Evolutionary conservation across 768 basidiomycete genomes (phyloP).

Genomic region (Russula foetens): DNA sequence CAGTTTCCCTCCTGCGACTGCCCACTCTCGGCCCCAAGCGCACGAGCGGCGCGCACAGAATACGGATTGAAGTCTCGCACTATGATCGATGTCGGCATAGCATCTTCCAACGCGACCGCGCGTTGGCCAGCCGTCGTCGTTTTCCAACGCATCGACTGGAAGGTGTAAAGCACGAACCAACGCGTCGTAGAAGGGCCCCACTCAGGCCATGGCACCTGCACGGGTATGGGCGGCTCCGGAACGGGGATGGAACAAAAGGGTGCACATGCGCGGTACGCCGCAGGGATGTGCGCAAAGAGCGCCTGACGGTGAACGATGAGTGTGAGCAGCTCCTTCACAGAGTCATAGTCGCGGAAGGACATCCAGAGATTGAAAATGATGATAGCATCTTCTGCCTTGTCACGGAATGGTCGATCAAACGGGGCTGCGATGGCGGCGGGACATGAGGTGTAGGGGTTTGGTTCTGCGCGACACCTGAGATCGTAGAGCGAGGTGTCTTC

Average conservation of each 20-base stretch:
- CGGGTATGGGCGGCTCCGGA: no score
- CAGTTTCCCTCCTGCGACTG: background rate
- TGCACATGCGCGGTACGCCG: background rate
- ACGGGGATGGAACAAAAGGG: no score
- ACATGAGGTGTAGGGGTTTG: conserved; percentile 17
- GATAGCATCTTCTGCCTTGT: no score
- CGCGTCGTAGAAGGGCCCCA: conserved; percentile 24
- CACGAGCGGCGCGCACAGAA: conserved; percentile 10
- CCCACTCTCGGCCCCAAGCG: background rate
- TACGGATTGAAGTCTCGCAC: no score
- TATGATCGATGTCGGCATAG: background rate
- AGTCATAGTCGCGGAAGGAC: conserved; percentile 23
- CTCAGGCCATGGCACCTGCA: no score
- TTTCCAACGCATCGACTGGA: conserved; percentile 25
- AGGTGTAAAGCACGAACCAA: conserved; percentile 22
- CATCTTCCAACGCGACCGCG: conserved; percentile 18
- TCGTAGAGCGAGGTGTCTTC: conserved; percentile 14
- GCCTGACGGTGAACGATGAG: conserved; percentile 23
- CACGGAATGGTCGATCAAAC: no score
- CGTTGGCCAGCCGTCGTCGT: no score
- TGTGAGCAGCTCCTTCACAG: conserved; percentile 20
- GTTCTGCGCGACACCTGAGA: conserved; percentile 26
- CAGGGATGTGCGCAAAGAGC: conserved; percentile 15
- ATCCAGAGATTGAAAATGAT: no score
- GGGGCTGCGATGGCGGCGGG: background rate